phyloP scores from a whole-genome alignment of 1,139 yeast species.

The Kodamaea alishanica region DNA sequence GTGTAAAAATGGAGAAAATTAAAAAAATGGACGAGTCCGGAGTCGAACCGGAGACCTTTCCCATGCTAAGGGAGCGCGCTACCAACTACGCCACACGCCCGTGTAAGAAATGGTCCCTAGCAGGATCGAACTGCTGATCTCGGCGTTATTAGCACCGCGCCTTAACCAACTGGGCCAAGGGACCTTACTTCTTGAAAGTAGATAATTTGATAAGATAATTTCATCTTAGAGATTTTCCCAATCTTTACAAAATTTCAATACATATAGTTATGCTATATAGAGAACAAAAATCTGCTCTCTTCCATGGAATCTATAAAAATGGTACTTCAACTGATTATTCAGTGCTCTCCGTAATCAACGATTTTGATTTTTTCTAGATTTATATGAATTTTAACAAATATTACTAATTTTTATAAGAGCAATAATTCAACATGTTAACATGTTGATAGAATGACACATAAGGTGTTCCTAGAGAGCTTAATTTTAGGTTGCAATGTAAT shows the following conservation, averaged over 20 bases:
- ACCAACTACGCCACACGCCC: slow-evolving; percentile 95
- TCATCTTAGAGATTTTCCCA: background rate
- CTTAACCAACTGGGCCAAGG: slow-evolving; percentile 90
- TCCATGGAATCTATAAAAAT: too few species aligned
- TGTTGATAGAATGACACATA: too few species aligned
- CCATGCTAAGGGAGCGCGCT: slow-evolving; percentile 91
- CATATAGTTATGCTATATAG: too few species aligned
- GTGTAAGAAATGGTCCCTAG: slow-evolving; percentile 57
- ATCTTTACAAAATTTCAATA: background rate
- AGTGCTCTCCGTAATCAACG: too few species aligned
- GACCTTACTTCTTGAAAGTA: slow-evolving; percentile 34
- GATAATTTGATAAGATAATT: background rate
- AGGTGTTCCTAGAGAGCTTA: too few species aligned
- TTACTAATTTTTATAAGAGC: too few species aligned
- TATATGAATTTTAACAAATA: too few species aligned
- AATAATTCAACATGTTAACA: too few species aligned
- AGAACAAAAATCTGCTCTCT: too few species aligned
- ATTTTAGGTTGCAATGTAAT: too few species aligned
- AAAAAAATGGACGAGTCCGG: slow-evolving; percentile 75
- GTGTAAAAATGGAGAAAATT: background rate
- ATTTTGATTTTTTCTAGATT: too few species aligned
- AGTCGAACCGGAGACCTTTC: slow-evolving; percentile 89
- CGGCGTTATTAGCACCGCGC: slow-evolving; percentile 88
- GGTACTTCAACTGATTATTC: too few species aligned
- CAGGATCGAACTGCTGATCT: slow-evolving; percentile 87